These are phyloP conservation scores for Syzygium jambos DNA, from an alignment of 345 rosid species.

Conservation along the genomic window DNA sequence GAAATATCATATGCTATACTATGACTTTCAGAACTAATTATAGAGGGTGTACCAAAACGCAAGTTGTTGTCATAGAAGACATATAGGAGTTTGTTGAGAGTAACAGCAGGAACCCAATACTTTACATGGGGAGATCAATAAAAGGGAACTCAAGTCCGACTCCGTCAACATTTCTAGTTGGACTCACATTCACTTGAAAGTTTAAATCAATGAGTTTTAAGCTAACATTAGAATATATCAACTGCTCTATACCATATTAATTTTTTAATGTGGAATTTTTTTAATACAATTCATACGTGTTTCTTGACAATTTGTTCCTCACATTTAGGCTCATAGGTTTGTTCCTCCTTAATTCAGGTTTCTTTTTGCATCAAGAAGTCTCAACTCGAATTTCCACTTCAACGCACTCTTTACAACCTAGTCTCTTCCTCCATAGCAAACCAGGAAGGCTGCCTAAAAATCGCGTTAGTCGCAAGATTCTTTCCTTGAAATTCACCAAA, in stretches of 20 bases:
- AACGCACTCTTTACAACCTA: too few relatives aligned
- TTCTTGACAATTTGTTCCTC: not conserved
- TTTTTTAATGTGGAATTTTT: not conserved
- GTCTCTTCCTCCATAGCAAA: not conserved
- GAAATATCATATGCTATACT: not conserved
- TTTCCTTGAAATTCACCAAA: not conserved
- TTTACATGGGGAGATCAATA: not conserved
- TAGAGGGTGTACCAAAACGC: too few relatives aligned
- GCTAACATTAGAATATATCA: not conserved
- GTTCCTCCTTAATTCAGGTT: not conserved
- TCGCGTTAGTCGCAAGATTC: not conserved
- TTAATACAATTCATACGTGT: not conserved
- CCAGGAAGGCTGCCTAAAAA: not conserved
- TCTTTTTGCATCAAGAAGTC: not conserved
- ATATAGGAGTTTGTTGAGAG: too few relatives aligned
- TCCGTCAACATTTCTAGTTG: not conserved
- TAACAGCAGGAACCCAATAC: accelerated
- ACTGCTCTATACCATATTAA: not conserved
- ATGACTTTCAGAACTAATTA: not conserved
- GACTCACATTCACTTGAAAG: not conserved
- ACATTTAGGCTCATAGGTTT: not conserved
- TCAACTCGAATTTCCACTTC: not conserved
- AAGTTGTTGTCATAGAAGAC: too few relatives aligned
- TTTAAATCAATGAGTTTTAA: not conserved
- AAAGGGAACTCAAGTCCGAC: not conserved